Evolutionary conservation across 1,139 yeast species (phyloP).

Genomic region (Magnusiomyces fungicola): DNA sequence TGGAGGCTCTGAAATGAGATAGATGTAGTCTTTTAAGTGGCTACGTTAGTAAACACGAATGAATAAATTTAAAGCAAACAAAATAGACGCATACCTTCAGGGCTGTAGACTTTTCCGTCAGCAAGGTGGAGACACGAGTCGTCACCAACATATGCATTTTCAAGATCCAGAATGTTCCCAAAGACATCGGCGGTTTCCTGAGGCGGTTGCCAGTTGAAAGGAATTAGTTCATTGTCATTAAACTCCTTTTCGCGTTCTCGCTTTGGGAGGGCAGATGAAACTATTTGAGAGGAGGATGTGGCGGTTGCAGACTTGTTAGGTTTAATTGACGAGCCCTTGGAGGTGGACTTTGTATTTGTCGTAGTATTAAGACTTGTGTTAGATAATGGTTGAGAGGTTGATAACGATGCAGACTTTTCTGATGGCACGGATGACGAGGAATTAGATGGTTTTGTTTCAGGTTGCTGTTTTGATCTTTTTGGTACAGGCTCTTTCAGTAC

Average conservation of each 20-base stretch:
- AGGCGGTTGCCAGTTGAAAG: constrained; percentile 34
- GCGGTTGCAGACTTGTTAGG: neutral
- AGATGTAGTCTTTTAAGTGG: constrained; percentile 50
- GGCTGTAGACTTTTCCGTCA: constrained; percentile 30
- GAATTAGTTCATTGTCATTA: constrained; percentile 18
- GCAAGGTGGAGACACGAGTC: constrained; percentile 32
- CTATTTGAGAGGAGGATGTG: neutral
- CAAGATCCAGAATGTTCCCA: constrained; percentile 32
- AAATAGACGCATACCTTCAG: constrained; percentile 27
- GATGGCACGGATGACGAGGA: neutral
- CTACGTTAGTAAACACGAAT: neutral
- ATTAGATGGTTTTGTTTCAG: neutral
- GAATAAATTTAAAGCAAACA: constrained; percentile 1
- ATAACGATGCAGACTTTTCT: neutral
- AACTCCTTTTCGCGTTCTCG: neutral
- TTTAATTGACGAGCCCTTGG: neutral
- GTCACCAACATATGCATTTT: constrained; percentile 34
- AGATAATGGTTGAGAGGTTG: neutral
- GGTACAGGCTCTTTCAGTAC: neutral
- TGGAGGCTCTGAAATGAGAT: constrained; percentile 87
- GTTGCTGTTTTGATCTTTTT: neutral
- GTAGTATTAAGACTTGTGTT: neutral
- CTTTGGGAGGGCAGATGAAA: neutral
- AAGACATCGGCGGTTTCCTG: constrained; percentile 22
- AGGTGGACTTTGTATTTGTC: too few species aligned